Evolutionary conservation across 83 land plant genomes (phyloP), one percentile per base, ranked within the genome.

Genomic region (Isoetes engelmannii): DNA sequence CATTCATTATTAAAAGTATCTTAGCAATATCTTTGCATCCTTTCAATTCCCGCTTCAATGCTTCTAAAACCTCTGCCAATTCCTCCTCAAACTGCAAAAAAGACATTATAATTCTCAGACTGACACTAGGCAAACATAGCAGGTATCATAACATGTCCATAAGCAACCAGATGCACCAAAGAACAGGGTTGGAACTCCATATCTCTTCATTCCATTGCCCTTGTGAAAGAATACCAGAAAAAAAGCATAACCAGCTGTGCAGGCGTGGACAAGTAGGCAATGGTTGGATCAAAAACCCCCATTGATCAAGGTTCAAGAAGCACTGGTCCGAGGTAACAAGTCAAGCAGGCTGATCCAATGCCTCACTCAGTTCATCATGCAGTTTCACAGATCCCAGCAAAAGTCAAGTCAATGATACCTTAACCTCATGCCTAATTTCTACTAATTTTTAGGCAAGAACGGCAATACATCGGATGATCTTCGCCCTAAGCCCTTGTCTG

Each of bases 11-110:
- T 9, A 89, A 71, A 63, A 76, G 63, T 44, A 94, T 75, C 84
- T 94, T 94, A 4, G 87, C 74, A 74, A 94, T 84, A 71, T 94
- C 96, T 75, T 84, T 90, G 44, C 98, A 71, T 9, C 85, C 88
- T 65, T 72, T 83, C 57, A 94, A 48, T 74, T 94, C 99, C 59
- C 71, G 28, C 19, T 73, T 61, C 41, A 94, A 72, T 64, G 82
- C 83, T 20, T 75, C 82, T 72, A 94, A 64, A 45, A 94, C 56
- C n/a, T 80, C 84, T 18, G 7, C 17, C 54, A 37, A 4, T 64
- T 44, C 7, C 1, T 41, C 9, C 41, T 17, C 10, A 12, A 60
- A n/a, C 10, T 8, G 9, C 63, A 60, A 51, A 51, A 49, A 51
- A 10, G 1, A 60, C 28, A 60, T 13, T 60, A 1, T 9, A 8